These are phyloP conservation scores for Yarrowia porcina DNA, from an alignment of 805 yeast species.

Conservation along the genomic window DNA sequence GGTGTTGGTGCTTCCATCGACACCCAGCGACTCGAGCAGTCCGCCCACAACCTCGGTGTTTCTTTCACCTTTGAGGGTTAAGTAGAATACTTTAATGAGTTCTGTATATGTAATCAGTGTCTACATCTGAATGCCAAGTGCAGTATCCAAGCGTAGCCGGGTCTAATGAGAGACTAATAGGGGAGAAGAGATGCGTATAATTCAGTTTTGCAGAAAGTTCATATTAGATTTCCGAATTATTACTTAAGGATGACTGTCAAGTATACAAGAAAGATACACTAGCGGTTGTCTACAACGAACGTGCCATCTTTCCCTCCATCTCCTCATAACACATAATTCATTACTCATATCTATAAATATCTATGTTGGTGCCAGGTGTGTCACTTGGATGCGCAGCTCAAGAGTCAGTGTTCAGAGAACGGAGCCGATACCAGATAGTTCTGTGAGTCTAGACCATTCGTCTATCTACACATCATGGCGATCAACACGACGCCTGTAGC, in stretches of 20 bases:
- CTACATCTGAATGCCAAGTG: neutral
- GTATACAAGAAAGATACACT: no score
- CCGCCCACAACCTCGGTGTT: slow-evolving; percentile 97
- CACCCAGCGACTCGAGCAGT: slow-evolving; percentile 90
- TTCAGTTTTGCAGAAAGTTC: no score
- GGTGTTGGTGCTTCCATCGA: slow-evolving; percentile 98
- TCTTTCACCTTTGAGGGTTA: slow-evolving; percentile 91
- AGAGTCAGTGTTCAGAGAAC: neutral
- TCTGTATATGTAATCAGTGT: slow-evolving; percentile 8
- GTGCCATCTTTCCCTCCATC: no score
- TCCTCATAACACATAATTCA: slow-evolving; percentile 12
- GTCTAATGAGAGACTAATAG: no score
- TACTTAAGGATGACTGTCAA: no score
- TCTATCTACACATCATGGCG: slow-evolving; percentile 20
- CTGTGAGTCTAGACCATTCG: neutral
- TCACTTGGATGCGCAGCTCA: neutral
- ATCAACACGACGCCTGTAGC: slow-evolving; percentile 15
- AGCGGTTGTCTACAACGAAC: no score
- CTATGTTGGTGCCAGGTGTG: neutral
- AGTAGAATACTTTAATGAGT: slow-evolving; percentile 28
- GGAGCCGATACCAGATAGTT: neutral
- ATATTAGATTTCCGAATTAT: no score
- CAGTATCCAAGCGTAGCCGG: no score
- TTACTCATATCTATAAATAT: slow-evolving; percentile 22
- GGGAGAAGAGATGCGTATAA: no score